Percentiles rank a stretch among this genome's conserved stretches.
These are phyloP conservation scores for Populus nigra DNA, from an alignment of 345 rosid species.

Conservation along the genomic window DNA sequence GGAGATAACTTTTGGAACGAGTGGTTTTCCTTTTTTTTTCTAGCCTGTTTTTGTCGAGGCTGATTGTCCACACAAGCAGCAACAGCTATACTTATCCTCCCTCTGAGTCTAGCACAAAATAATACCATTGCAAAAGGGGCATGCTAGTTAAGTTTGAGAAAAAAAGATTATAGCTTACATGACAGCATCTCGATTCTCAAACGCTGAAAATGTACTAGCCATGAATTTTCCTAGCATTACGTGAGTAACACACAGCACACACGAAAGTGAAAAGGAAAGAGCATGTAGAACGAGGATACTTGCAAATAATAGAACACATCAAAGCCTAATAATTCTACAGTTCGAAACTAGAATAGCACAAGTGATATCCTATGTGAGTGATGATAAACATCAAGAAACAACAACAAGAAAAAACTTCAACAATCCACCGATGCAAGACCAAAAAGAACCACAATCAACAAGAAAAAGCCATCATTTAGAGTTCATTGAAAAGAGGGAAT, in stretches of 20 bases:
- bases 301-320: too few relatives aligned
- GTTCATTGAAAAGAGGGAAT: background rate
- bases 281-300: too few relatives aligned
- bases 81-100: constrained; percentile 84
- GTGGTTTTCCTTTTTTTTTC: constrained; percentile 57
- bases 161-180: background rate
- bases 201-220: background rate
- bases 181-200: background rate
- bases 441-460: background rate
- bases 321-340: too few relatives aligned
- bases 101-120: constrained; percentile 47
- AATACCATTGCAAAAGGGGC: background rate
- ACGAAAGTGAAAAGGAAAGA: too few relatives aligned
- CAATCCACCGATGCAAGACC: background rate
- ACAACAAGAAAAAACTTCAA: background rate
- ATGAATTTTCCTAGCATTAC: background rate
- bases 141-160: background rate
- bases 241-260: background rate
- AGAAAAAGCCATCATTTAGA: background rate
- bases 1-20: constrained; percentile 56
- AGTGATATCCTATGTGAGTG: too few relatives aligned
- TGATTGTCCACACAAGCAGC: constrained; percentile 45
- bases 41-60: constrained; percentile 51
- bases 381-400: too few relatives aligned
- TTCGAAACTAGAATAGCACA: too few relatives aligned